Base-by-base conservation (phyloP, 2,329 filamentous ascomycete species). In the Alternaria burnsii region DNA sequence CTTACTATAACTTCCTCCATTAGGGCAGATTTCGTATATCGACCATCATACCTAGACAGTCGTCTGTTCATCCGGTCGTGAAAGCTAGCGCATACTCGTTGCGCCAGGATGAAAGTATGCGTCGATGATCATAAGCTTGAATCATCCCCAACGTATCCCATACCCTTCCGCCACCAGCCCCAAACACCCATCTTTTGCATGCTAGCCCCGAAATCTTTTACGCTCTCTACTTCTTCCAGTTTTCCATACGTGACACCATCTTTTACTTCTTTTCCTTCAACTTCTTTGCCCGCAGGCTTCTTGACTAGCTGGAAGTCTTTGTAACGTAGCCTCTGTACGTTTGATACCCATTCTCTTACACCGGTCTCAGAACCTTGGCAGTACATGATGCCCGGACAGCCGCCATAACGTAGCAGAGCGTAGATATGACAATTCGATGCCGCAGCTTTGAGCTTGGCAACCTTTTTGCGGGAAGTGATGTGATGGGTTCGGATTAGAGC, bases 401-500 rank as follows among this genome's bases (percentile, higher is more conserved):
- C 87, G 11, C 91, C 90, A 63, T 85, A 88, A 26, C 90, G 86
- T 1, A 92, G 80, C 4, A 93, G 80, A 1, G 90, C 86, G 65
- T 86, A 89, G 52, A 89, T 85, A 57, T 87, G 80, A 66, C 86
- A 81, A 47, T 85, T 82, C 32, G 86, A 82, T 7, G 89, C 88
- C 2, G 88, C 87, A 75, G 90, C 89, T 52, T 83, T 86, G 22
- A 94, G 83, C 57, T 83, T 82, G 26, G 83, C 80, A 44, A 89
- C 84, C 73, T 94, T 94, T 74, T 92, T 93, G 65, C 90, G 88
- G 0, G 89, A 93, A 4, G 90, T 93, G 72, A 94, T 93, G 76
- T 94, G 91, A 69, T 94, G 91, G 0, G 91, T 94, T 53, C 90
- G 86, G 61, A 94, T 91, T 46, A 94, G 81, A 30, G 89, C 86